A percentile compares a stretch with the other conserved stretches of the same genome.
These are phyloP conservation scores for Phaeotremella fagi DNA, from an alignment of 768 basidiomycete genomes.

Conservation along the genomic window DNA sequence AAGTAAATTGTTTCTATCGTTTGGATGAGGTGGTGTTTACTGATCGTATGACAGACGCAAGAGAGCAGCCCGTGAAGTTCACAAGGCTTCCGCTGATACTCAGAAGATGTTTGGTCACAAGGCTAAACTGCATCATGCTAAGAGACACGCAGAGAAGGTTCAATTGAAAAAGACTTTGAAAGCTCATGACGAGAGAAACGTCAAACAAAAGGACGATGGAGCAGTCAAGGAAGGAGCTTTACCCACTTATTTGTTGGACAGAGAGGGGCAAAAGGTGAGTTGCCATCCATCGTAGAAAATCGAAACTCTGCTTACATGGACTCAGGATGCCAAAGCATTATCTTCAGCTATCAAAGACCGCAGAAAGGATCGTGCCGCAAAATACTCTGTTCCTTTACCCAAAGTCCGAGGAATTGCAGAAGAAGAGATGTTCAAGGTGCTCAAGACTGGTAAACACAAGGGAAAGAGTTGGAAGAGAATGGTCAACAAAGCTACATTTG, in stretches of 20 bases:
- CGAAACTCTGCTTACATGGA: background rate
- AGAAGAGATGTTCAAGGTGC: constrained; percentile 99
- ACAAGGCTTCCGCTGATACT: constrained; percentile 68
- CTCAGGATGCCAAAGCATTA: constrained; percentile 81
- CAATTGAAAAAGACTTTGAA: constrained; percentile 99
- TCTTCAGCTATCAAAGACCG: constrained; percentile 96
- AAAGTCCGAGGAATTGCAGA: constrained; percentile 97
- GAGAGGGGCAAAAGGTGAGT: constrained; percentile 78
- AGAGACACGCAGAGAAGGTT: constrained; percentile 94
- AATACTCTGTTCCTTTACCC: constrained; percentile 92
- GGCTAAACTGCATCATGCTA: constrained; percentile 95
- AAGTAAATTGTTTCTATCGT: constrained; percentile 58
- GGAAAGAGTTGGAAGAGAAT: constrained; percentile 98
- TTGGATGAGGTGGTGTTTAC: background rate
- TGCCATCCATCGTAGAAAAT: background rate
- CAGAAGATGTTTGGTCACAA: constrained; percentile 95
- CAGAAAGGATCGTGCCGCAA: constrained; percentile 97
- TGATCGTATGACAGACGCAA: constrained; percentile 46
- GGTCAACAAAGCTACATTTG: constrained; percentile 99
- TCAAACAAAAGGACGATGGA: constrained; percentile 80
- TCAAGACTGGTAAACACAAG: constrained; percentile 95
- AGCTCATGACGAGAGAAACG: constrained; percentile 96
- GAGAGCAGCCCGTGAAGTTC: constrained; percentile 50
- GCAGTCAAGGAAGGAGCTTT: constrained; percentile 81
- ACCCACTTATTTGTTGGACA: constrained; percentile 91